Base-by-base conservation (phyloP, 2,329 filamentous ascomycete species). In the Fusarium multiceps region DNA sequence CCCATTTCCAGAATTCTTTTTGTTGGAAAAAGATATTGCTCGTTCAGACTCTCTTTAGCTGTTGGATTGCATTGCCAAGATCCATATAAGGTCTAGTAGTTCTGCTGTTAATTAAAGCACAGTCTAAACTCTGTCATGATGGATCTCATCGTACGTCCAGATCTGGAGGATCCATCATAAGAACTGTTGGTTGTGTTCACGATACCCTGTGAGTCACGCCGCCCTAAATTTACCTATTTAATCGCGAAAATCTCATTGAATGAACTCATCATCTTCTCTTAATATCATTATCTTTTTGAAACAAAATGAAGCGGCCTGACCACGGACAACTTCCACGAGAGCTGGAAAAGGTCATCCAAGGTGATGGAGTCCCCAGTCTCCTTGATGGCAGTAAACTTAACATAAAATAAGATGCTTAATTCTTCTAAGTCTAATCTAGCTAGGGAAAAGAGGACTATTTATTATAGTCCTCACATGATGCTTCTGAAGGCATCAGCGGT, bases 351-450 rank as follows among this genome's bases (percentile, higher is more conserved):
- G 47, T 48, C 10, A 54, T 59, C n/a, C 30, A 23, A 3, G 55
- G 55, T 11, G 23, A 59, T 13, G 55, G 21, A 16, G 55, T 59
- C 14, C 55, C 55, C 1, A 34, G 21, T 27, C 46, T 58, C 13
- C 55, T 58, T 7, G 55, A 51, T 0, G 14, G 45, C n/a, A 6
- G 27, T 14, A 21, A 21, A 23, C 21, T 25, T 25, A 25, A 25
- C 23, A 25, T 25, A 25, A 25, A 25, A 6, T 4, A 25, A 25
- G 23, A 25, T 25, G 7, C 23, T 25, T 25, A 5, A 25, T 25
- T 8, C 21, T 21, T 21, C 4, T 25, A 25, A 25, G 23, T 25
- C 23, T 25, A 25, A 25, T 25, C 23, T 25, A 25, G 23, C 6
- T 25, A 25, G 23, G 23, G 5, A 25, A 25, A 25, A 5, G 23